A percentile compares a stretch with the other conserved stretches of the same genome.
phyloP scores from a whole-genome alignment of 2,329 filamentous ascomycete species.

The Trichoderma koningiopsis region DNA sequence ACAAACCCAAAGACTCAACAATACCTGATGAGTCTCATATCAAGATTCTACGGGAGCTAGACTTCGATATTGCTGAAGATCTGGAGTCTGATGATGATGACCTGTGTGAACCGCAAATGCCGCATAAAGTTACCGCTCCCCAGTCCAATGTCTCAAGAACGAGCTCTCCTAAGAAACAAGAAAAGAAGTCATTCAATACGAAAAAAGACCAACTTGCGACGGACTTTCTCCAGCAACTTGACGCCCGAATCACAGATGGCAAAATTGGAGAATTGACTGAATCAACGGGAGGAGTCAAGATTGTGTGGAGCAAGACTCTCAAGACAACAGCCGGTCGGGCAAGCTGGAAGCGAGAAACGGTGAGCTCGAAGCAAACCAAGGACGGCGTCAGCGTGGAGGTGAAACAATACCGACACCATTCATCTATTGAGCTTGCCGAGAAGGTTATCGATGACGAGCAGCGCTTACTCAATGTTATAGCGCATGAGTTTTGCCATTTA shows the following conservation, averaged over 20 bases:
- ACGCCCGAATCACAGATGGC: conserved; percentile 62
- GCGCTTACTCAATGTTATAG: conserved; percentile 84
- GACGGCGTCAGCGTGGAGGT: conserved; percentile 33
- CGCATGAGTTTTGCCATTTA: conserved; percentile 95
- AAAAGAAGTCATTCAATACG: conserved; percentile 63
- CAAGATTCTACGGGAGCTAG: conserved; percentile 57
- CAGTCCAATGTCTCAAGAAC: background rate
- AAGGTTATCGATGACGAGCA: conserved; percentile 81
- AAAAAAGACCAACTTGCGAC: conserved; percentile 65
- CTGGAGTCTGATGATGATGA: conserved; percentile 61
- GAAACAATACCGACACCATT: conserved; percentile 57
- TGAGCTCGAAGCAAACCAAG: conserved; percentile 38
- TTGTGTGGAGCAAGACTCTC: conserved; percentile 77
- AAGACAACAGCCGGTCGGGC: conserved; percentile 78
- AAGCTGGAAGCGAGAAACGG: conserved; percentile 67
- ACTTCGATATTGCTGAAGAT: conserved; percentile 62
- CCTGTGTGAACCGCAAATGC: conserved; percentile 65
- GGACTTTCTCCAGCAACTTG: conserved; percentile 69
- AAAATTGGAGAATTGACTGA: conserved; percentile 60
- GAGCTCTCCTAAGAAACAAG: conserved; percentile 38
- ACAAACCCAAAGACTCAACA: conserved; percentile 28
- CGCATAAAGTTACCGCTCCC: conserved; percentile 44
- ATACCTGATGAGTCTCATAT: conserved; percentile 44
- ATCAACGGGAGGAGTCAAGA: conserved; percentile 68
- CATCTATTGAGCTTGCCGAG: conserved; percentile 82